phyloP scores from a whole-genome alignment of 176 grass and related monocot genomes.

The Hordeum vulgare region MorexV3_pseudomolecules_assembly NC_058522.1:46058189-46058688 shows the following conservation, averaged over 20 bases:
- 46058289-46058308: slow-evolving; percentile 88
- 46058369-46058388: too few relatives aligned
- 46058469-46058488: slow-evolving; percentile 13
- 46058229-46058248: slow-evolving; percentile 9
- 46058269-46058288: slow-evolving; percentile 82
- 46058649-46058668: neutral
- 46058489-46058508: neutral
- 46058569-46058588: neutral
- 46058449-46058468: slow-evolving; percentile 35
- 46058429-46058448: slow-evolving; percentile 12
- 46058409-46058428: too few relatives aligned
- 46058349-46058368: too few relatives aligned
- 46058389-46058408: too few relatives aligned
- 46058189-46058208: neutral
- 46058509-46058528: slow-evolving; percentile 18
- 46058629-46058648: neutral
- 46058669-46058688: neutral
- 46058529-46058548: neutral
- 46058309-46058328: neutral
- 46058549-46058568: neutral
- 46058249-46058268: slow-evolving; percentile 37
- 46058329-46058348: neutral
- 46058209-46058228: slow-evolving; percentile 11
- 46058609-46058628: neutral
- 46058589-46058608: neutral